These are phyloP conservation scores for Schizopora paradoxa DNA, from an alignment of 1,284 basidiomycete genomes.

Conservation along the genomic window DNA sequence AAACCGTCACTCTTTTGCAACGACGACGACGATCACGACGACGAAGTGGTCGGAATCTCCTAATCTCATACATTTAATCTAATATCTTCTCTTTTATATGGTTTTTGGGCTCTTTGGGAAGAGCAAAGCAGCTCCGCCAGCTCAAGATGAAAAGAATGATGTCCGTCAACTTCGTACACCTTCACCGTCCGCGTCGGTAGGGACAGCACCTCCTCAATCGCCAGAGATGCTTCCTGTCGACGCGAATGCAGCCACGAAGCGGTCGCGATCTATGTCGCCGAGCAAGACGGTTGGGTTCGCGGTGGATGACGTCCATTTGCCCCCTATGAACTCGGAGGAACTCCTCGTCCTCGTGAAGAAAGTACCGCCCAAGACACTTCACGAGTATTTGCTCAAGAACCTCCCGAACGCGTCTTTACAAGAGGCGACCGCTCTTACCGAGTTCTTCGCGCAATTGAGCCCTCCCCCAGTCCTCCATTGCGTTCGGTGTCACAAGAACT, in stretches of 20 bases:
- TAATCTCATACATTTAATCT: no score
- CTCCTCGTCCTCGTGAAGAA: constrained; percentile 48
- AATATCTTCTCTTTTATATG: no score
- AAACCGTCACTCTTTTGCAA: no score
- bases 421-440: constrained; percentile 37
- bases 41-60: no score
- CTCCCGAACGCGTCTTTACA: constrained; percentile 30
- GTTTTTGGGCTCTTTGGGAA: constrained; percentile 45
- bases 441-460: constrained; percentile 52
- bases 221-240: constrained; percentile 25
- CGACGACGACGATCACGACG: no score
- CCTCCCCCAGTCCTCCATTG: constrained; percentile 68
- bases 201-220: constrained; percentile 29
- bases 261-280: constrained; percentile 21
- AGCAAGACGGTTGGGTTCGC: constrained; percentile 12
- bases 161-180: constrained; percentile 43
- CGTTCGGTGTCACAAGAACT: constrained; percentile 63
- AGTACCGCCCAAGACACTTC: constrained; percentile 61
- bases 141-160: neutral
- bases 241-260: constrained; percentile 23
- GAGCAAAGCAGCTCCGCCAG: constrained; percentile 30
- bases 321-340: constrained; percentile 32
- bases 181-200: constrained; percentile 28
- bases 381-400: constrained; percentile 52
- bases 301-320: constrained; percentile 13